Conservation (phyloP, 2,329 filamentous ascomycete species). For the Pseudodiploospora longispora region DNA sequence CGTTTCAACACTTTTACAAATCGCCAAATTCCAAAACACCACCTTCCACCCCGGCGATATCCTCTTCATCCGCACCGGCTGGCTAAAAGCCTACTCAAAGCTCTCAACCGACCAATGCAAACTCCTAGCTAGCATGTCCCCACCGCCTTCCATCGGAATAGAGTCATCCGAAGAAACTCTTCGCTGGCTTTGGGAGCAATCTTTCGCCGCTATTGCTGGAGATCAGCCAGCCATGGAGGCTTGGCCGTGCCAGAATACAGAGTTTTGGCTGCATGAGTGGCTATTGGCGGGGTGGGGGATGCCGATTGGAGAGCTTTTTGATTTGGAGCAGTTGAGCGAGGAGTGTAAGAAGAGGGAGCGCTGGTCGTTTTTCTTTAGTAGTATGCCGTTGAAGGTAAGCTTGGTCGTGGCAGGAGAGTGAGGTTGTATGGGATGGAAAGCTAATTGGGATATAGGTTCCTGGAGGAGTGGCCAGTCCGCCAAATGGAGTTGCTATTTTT, state of each 20-base stretch:
- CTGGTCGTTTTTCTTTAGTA: conserved; percentile 34
- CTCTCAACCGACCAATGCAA: conserved; percentile 28
- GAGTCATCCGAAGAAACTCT: conserved; percentile 39
- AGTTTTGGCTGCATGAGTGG: conserved; percentile 34
- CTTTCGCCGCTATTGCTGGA: conserved; percentile 47
- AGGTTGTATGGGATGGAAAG: background rate
- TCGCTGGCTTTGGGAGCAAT: conserved; percentile 49
- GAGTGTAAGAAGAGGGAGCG: conserved; percentile 23
- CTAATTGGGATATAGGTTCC: conserved; percentile 15
- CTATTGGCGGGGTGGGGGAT: conserved; percentile 42
- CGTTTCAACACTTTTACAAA: conserved; percentile 30
- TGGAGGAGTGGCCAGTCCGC: conserved; percentile 30
- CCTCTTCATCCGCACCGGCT: conserved; percentile 47
- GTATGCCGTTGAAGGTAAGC: conserved; percentile 25
- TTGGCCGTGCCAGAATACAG: conserved; percentile 29
- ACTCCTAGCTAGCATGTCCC: conserved; percentile 21
- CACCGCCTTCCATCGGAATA: conserved; percentile 31
- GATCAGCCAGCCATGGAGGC: conserved; percentile 47
- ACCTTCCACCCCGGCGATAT: conserved; percentile 44
- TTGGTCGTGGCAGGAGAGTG: background rate
- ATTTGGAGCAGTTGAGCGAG: conserved; percentile 30
- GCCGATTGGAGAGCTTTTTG: conserved; percentile 42
- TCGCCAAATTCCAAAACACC: conserved; percentile 35
- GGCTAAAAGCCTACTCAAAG: conserved; percentile 34
- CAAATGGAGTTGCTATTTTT: conserved; percentile 30